Conservation (phyloP, 805 yeast species). For the Hanseniaspora occidentalis region DNA sequence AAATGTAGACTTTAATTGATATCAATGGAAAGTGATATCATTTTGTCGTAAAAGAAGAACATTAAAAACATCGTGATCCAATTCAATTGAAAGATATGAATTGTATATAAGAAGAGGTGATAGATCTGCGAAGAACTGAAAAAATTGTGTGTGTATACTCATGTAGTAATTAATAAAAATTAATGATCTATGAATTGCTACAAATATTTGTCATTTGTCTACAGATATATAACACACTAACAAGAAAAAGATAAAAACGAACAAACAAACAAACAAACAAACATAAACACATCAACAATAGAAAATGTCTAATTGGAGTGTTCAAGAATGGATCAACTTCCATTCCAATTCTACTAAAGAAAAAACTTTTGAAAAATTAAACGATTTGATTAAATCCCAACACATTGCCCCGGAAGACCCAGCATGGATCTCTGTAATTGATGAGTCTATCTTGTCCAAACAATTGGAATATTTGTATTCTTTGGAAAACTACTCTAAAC, state of each 20-base stretch:
- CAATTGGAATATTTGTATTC: constrained; percentile 74
- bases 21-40: no score
- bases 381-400: constrained; percentile 35
- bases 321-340: constrained; percentile 62
- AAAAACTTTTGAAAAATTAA: constrained; percentile 41
- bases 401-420: constrained; percentile 44
- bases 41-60: no score
- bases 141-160: no score
- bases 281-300: background rate
- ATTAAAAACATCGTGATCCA: no score
- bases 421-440: constrained; percentile 82
- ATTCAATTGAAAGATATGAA: no score
- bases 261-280: constrained; percentile 7
- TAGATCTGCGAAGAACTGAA: no score
- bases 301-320: constrained; percentile 58
- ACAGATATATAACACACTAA: no score
- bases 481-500: constrained; percentile 35
- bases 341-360: constrained; percentile 48
- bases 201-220: no score
- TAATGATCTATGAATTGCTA: no score
- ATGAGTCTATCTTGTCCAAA: constrained; percentile 46
- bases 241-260: background rate
- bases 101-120: no score
- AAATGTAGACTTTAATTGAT: no score
- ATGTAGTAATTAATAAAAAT: no score